phyloP scores from a whole-genome alignment of 345 rosid species.

The Moricandia moricandioides region DNA sequence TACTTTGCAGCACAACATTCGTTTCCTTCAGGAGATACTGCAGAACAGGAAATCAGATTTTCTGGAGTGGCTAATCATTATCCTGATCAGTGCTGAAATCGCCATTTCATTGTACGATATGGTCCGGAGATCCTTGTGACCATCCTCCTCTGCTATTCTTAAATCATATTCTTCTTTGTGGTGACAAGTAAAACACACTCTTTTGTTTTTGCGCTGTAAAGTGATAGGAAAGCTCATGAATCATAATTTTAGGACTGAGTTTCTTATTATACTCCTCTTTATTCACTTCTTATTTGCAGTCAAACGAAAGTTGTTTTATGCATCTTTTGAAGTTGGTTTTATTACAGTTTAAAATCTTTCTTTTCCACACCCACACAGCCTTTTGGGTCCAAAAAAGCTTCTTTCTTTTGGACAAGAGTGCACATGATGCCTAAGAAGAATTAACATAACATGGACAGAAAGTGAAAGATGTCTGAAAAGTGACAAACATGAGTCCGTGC shows the following conservation, averaged over 20 bases:
- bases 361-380: neutral
- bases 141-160: conserved; percentile 5
- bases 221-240: conserved; percentile 15
- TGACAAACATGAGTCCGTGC: no score
- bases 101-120: conserved; percentile 64
- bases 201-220: conserved; percentile 16
- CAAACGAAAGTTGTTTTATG: neutral
- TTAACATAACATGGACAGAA: no score
- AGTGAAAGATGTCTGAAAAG: neutral
- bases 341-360: neutral
- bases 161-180: conserved; percentile 11
- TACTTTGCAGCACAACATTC: conserved; percentile 78
- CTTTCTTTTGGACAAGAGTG: neutral
- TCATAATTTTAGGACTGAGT: conserved; percentile 5
- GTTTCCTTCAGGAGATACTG: conserved; percentile 91
- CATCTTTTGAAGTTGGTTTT: neutral
- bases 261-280: neutral
- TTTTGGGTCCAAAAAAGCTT: neutral
- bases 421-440: neutral
- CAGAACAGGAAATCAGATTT: conserved; percentile 94
- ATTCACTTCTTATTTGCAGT: neutral
- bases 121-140: conserved; percentile 44
- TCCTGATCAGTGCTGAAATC: conserved; percentile 77
- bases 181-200: neutral
- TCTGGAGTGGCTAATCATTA: conserved; percentile 91